Percentiles rank a stretch among this genome's conserved stretches.
These are phyloP conservation scores for Urochloa ruziziensis DNA, from an alignment of 176 grass and related monocot species.

Conservation along the genomic window DNA sequence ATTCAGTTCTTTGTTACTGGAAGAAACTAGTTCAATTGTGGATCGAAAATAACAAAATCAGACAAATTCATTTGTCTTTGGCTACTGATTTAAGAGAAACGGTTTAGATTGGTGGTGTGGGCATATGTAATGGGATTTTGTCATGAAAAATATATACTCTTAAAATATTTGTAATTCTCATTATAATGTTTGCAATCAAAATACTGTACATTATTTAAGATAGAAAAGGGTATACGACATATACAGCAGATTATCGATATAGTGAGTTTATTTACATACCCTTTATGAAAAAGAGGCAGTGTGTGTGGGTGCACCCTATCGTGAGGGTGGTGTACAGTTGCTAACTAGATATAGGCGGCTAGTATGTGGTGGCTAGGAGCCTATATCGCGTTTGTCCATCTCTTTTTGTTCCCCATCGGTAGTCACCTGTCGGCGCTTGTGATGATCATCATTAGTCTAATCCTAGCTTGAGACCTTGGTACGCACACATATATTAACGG, in stretches of 20 bases:
- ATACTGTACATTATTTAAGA: not conserved
- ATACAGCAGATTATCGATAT: not conserved
- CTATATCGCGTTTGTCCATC: not conserved
- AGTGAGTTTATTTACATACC: not conserved
- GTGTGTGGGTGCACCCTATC: not conserved
- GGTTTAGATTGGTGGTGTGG: not conserved
- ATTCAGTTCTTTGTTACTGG: not conserved
- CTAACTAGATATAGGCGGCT: not conserved
- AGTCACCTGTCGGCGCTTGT: conserved; percentile 23
- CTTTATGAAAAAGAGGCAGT: not conserved
- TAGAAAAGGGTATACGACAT: not conserved
- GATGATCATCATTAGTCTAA: conserved; percentile 23
- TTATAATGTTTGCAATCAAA: not conserved
- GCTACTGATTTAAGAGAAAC: not conserved
- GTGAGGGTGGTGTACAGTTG: too few relatives aligned
- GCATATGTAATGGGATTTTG: not conserved
- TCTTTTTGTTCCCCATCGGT: conserved; percentile 9
- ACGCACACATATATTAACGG: not conserved
- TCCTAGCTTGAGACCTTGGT: not conserved
- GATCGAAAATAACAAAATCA: not conserved
- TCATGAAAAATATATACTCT: not conserved
- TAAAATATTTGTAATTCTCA: not conserved
- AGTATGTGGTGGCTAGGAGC: not conserved
- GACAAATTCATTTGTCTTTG: not conserved
- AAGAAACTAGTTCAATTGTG: not conserved